A percentile compares a stretch with the other conserved stretches of the same genome.
These are phyloP conservation scores for Verticillium nubilum DNA, from an alignment of 2,329 filamentous ascomycete genomes.

Conservation along the genomic window DNA sequence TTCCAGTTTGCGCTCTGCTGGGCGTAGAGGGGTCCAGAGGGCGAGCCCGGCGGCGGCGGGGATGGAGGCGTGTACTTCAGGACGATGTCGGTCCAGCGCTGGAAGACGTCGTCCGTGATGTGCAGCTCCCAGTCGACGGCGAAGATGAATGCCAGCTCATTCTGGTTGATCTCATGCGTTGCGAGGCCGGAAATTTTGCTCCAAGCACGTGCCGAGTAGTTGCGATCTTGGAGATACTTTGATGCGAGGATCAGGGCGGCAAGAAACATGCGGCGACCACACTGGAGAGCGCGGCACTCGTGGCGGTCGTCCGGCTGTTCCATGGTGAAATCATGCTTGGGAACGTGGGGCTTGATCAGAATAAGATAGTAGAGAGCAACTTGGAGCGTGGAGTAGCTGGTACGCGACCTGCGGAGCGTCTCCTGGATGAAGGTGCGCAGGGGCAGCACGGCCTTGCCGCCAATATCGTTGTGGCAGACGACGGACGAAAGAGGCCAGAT, in stretches of 20 bases:
- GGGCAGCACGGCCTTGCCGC: constrained; percentile 74
- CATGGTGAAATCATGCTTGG: constrained; percentile 77
- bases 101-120: constrained; percentile 82
- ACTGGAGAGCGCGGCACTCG: constrained; percentile 77
- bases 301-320: constrained; percentile 72
- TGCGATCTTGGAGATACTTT: constrained; percentile 96
- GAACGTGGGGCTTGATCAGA: constrained; percentile 86
- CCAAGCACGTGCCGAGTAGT: constrained; percentile 96
- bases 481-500: constrained; percentile 93
- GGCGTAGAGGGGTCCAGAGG: constrained; percentile 32
- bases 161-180: constrained; percentile 90
- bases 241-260: constrained; percentile 91
- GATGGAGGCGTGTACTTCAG: constrained; percentile 71
- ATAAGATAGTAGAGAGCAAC: constrained; percentile 96
- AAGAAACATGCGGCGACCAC: constrained; percentile 95
- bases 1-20: constrained; percentile 52
- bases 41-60: constrained; percentile 47
- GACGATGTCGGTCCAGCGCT: constrained; percentile 91
- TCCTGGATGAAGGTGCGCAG: constrained; percentile 96
- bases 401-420: constrained; percentile 87
- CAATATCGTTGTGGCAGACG: constrained; percentile 66
- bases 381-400: constrained; percentile 95
- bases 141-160: constrained; percentile 86
- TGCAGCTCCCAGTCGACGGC: constrained; percentile 94
- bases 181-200: constrained; percentile 98